Conservation (phyloP, 306 rosid genomes). For the Glycine soja region DNA sequence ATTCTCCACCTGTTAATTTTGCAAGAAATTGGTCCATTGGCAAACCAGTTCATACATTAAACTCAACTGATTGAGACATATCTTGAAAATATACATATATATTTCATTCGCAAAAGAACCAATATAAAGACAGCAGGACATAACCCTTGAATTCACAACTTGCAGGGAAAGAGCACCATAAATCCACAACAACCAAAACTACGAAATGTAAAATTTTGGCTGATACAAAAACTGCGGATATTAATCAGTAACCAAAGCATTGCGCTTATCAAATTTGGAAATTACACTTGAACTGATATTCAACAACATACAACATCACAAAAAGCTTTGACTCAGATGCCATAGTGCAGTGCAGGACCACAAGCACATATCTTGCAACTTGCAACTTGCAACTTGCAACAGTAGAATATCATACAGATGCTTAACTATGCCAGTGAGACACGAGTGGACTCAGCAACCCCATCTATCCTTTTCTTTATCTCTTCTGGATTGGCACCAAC, state of each 20-base stretch:
- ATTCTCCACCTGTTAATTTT: background rate
- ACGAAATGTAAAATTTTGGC: conserved; percentile 8
- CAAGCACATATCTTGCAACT: conserved; percentile 46
- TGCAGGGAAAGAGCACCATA: conserved; percentile 22
- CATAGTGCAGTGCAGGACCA: conserved; percentile 33
- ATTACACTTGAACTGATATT: conserved; percentile 38
- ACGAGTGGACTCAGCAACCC: conserved; percentile 58
- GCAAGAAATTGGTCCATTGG: background rate
- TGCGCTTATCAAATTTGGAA: conserved; percentile 14
- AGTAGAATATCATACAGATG: conserved; percentile 4
- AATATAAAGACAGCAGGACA: background rate
- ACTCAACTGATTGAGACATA: background rate
- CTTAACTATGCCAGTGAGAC: conserved; percentile 55
- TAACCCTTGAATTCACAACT: conserved; percentile 24
- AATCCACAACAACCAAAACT: conserved; percentile 19
- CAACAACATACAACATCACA: conserved; percentile 33
- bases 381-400: conserved; percentile 45
- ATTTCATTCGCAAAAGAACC: background rate
- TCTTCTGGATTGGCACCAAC: conserved; percentile 98
- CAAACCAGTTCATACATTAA: background rate
- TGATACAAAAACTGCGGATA: background rate
- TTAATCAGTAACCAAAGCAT: conserved; percentile 10
- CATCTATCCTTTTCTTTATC: conserved; percentile 81
- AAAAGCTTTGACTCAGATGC: conserved; percentile 7
- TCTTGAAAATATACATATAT: background rate